Evolutionary conservation across 306 rosid genomes (phyloP).

Genomic region (Ceratonia siliqua): DNA sequence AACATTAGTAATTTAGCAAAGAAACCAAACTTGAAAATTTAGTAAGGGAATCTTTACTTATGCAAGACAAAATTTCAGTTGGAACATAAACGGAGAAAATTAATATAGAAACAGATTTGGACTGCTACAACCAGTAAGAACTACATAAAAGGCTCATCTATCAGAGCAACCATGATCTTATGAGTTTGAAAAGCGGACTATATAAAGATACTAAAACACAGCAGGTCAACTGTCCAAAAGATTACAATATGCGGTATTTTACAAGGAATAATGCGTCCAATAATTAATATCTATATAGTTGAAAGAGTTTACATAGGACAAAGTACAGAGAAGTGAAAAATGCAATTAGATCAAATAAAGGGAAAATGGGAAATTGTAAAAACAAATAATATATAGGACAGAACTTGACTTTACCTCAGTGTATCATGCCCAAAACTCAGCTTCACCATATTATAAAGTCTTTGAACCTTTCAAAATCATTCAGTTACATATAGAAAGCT

Average conservation of each 20-base stretch:
- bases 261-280: constrained; percentile 1
- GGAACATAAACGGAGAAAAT: background rate
- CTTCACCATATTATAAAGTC: constrained; percentile 43
- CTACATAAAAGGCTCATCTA: background rate
- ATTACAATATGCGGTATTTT: constrained; percentile 6
- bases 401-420: constrained; percentile 49
- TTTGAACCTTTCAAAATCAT: constrained; percentile 34
- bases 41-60: background rate
- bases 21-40: background rate
- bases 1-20: background rate
- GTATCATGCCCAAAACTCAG: constrained; percentile 38
- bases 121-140: constrained; percentile 11
- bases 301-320: constrained; percentile 17
- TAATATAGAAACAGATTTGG: background rate
- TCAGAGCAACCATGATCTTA: constrained; percentile 22
- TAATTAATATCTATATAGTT: background rate
- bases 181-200: background rate
- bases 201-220: background rate
- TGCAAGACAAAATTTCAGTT: background rate
- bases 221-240: background rate
- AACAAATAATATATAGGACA: background rate
- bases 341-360: background rate
- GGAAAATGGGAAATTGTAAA: background rate
- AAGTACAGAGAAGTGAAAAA: background rate
- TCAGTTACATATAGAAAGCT: constrained; percentile 80